Evolutionary conservation across 139 green algal species (phyloP).

Genomic region (Pycnococcus provasolii): DNA sequence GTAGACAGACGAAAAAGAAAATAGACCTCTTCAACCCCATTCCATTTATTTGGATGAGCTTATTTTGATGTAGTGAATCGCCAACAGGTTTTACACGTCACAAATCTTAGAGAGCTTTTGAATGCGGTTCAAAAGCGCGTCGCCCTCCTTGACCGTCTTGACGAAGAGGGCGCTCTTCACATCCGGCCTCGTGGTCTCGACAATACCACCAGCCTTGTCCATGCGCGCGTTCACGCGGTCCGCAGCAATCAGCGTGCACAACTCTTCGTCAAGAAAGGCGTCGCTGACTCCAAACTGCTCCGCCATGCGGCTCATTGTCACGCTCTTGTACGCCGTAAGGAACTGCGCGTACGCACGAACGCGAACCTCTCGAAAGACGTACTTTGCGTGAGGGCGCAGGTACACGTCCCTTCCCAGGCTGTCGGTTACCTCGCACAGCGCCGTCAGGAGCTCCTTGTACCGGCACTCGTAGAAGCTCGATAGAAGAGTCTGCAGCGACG

Average conservation of each 20-base stretch:
- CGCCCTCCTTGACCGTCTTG: constrained; percentile 76
- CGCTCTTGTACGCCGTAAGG: constrained; percentile 92
- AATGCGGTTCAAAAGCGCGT: constrained; percentile 85
- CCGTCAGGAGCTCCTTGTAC: constrained; percentile 53
- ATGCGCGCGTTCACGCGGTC: constrained; percentile 88
- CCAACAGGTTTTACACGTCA: constrained; percentile 49
- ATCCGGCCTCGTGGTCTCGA: constrained; percentile 89
- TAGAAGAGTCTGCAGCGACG: no score
- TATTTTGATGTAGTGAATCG: no score
- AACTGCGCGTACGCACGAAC: constrained; percentile 86
- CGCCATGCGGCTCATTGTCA: constrained; percentile 85
- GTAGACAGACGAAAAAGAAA: no score
- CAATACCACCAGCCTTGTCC: constrained; percentile 73
- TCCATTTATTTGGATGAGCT: no score
- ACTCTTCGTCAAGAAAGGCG: constrained; percentile 54
- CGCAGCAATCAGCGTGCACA: constrained; percentile 83
- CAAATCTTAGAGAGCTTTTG: constrained; percentile 91
- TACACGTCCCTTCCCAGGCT: constrained; percentile 35
- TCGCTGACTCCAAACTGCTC: constrained; percentile 59
- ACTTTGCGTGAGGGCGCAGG: constrained; percentile 72
- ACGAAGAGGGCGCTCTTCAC: constrained; percentile 85
- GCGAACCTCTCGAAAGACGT: constrained; percentile 85
- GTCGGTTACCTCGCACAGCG: constrained; percentile 28
- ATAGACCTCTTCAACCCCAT: no score
- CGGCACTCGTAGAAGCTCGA: constrained; percentile 68